phyloP scores from a whole-genome alignment of 2,329 filamentous ascomycete species.

The Rhynchosporium secalis region DNA sequence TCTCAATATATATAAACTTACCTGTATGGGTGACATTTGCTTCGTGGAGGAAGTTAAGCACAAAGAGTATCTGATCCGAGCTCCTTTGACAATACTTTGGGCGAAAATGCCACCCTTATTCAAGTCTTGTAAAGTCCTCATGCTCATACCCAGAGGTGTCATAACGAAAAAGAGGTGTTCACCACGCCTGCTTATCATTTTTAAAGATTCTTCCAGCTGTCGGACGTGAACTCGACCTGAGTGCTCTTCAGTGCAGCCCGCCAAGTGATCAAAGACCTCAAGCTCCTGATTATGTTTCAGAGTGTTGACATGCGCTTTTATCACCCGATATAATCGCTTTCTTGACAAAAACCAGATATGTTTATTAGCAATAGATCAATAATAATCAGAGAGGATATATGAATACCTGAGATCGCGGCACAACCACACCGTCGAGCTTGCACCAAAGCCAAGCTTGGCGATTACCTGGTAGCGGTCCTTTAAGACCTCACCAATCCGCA shows the following conservation, averaged over 20 bases:
- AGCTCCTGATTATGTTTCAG: conserved; percentile 23
- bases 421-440: conserved; percentile 42
- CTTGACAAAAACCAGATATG: conserved; percentile 17
- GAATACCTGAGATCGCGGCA: conserved; percentile 40
- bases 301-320: conserved; percentile 23
- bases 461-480: conserved; percentile 28
- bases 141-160: conserved; percentile 43
- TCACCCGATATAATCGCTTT: conserved; percentile 17
- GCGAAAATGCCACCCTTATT: conserved; percentile 18
- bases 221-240: conserved; percentile 36
- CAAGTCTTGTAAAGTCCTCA: conserved; percentile 41
- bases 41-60: conserved; percentile 23
- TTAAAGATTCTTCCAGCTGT: conserved; percentile 42
- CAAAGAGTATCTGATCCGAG: conserved; percentile 19
- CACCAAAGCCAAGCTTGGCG: conserved; percentile 27
- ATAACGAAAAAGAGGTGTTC: conserved; percentile 42
- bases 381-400: conserved; percentile 10
- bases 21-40: conserved; percentile 23
- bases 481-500: conserved; percentile 24
- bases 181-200: conserved; percentile 35
- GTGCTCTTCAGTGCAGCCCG: conserved; percentile 16
- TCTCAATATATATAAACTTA: conserved; percentile 13
- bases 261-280: conserved; percentile 20
- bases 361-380: conserved; percentile 16
- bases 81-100: conserved; percentile 10